Evolutionary conservation across 306 rosid genomes (phyloP), one percentile per base, ranked within the genome.

Genomic region (Citrullus colocynthis): DNA sequence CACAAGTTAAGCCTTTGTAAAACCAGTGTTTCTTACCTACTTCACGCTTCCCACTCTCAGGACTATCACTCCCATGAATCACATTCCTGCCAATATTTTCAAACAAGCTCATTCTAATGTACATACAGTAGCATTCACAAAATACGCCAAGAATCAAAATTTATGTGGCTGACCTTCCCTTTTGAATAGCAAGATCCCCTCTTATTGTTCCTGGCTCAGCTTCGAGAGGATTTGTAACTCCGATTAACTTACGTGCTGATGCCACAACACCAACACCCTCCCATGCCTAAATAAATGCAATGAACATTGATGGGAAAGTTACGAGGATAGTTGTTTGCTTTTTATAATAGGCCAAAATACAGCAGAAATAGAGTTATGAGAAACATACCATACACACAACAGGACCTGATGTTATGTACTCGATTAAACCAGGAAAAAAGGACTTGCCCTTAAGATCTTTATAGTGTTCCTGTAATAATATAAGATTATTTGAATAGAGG

Each of bases 181-280:
- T 93, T 84, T 96, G 91, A 84, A 91, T 89, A 79, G 97, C 88
- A 74, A 96, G 89, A 86, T 93, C 99, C 79, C 99, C 99, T 87
- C 98, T 91, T 69, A 96, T 93, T 64, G 99, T 91, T 89, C 98
- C 98, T 8, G 99, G 99, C 80, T 93, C 97, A 61, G 98, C 98
- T 83, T 88, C 96, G 48, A 96, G 98, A 75, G 99, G 98, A 84
- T 96, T 81, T 42, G 98, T 93, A 59, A 93, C 86, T 79, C 99
- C 99, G 52, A 96, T 93, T 49, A 96, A 90, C 88, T 96, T 96
- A 0, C 99, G 98, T 10, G 98, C 93, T 11, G 99, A 93, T 57
- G 97, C 89, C 74, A 96, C 97, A 41, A 91, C 90, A 7, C 97
- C 99, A 81, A 93, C 87, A n/a, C 98, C 99, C 85, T 96, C 99